phyloP scores from a whole-genome alignment of 2,329 filamentous ascomycete species.

The Chaetomium globosum region DNA sequence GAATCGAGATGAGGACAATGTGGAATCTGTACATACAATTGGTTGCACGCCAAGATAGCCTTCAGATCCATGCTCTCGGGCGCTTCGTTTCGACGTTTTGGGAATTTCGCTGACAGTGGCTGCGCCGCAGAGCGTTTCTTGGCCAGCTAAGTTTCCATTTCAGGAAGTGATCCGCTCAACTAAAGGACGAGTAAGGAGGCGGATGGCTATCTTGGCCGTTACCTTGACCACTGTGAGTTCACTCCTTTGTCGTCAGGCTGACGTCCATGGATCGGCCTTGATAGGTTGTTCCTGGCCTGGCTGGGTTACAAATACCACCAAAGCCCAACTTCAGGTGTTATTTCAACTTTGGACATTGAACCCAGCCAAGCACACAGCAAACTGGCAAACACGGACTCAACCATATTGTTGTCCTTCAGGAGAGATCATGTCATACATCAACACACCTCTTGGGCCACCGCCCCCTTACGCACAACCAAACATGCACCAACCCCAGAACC shows the following conservation, averaged over 20 bases:
- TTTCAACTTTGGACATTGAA: not conserved
- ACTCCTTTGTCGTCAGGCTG: not conserved
- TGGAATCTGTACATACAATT: too few species aligned
- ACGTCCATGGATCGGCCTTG: not conserved
- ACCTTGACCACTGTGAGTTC: not conserved
- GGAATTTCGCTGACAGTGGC: not conserved
- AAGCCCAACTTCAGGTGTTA: not conserved
- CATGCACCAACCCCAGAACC: not conserved
- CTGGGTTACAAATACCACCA: not conserved
- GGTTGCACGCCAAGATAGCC: too few species aligned
- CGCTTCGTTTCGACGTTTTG: not conserved
- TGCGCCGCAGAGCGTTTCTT: slow-evolving; percentile 28
- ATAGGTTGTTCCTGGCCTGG: not conserved
- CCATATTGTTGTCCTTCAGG: not conserved
- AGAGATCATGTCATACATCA: not conserved
- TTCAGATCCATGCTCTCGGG: too few species aligned
- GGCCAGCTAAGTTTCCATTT: slow-evolving; percentile 8
- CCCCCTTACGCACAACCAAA: slow-evolving; percentile 1
- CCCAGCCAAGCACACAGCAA: not conserved
- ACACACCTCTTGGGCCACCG: not conserved
- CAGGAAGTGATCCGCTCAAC: not conserved
- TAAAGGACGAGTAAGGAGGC: not conserved
- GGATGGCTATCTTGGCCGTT: not conserved
- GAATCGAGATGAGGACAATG: too few species aligned
- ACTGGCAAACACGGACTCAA: too few species aligned